Conservation (phyloP, 192 early-diverging fungal species). For the Kappamyces sp. region DNA sequence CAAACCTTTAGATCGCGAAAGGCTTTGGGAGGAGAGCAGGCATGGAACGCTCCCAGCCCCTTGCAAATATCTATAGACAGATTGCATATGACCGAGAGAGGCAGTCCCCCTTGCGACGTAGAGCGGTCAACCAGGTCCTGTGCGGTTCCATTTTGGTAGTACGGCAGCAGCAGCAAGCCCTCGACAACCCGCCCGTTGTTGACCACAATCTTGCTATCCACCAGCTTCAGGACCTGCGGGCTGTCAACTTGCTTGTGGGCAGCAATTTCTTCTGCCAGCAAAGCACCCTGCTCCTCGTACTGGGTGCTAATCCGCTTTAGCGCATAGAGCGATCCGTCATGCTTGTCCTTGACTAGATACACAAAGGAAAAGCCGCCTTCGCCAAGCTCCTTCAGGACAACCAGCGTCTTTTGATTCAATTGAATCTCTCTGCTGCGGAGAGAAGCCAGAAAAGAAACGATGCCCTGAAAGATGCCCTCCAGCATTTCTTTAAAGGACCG, state of each 20-base stretch:
- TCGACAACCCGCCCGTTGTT: slow-evolving; percentile 18
- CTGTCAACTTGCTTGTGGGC: slow-evolving; percentile 31
- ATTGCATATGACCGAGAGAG: slow-evolving; percentile 26
- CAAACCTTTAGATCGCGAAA: slow-evolving; percentile 42
- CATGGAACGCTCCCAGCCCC: slow-evolving; percentile 42
- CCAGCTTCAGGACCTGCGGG: slow-evolving; percentile 29
- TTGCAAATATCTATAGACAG: slow-evolving; percentile 35
- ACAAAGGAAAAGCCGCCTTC: slow-evolving; percentile 40
- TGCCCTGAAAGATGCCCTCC: no score
- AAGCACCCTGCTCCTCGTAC: slow-evolving; percentile 42
- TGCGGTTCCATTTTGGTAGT: slow-evolving; percentile 31
- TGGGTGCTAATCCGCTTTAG: slow-evolving; percentile 41
- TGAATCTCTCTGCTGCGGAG: no score
- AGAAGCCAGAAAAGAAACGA: no score
- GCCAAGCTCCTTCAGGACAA: neutral
- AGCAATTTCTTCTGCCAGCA: slow-evolving; percentile 33
- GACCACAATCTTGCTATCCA: slow-evolving; percentile 30
- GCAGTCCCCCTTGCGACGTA: slow-evolving; percentile 21
- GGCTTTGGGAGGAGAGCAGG: slow-evolving; percentile 35
- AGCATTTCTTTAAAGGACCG: no score
- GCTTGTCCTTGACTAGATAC: slow-evolving; percentile 35
- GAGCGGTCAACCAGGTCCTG: slow-evolving; percentile 42
- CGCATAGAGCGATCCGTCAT: slow-evolving; percentile 24
- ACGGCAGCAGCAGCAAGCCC: slow-evolving; percentile 40
- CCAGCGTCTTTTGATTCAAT: slow-evolving; percentile 5